Percentiles rank a stretch among this genome's conserved stretches.
These are phyloP conservation scores for Periconia sp. DNA, from an alignment of 2,329 filamentous ascomycete species.

Conservation along the genomic window DNA sequence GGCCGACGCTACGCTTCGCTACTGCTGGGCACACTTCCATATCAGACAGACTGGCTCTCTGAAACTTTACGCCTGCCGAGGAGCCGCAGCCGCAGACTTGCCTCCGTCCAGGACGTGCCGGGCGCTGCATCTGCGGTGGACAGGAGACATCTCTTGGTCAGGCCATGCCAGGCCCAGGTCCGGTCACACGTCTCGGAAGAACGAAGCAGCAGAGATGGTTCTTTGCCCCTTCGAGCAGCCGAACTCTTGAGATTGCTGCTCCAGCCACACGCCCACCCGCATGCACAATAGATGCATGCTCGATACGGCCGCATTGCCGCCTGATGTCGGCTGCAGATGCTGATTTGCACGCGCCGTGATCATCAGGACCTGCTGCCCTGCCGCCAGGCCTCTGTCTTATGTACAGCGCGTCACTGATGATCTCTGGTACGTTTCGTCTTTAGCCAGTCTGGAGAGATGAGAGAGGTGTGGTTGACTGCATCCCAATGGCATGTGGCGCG, in stretches of 20 bases:
- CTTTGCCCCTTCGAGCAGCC: constrained; percentile 16
- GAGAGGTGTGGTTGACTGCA: background rate
- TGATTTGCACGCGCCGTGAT: too few species aligned
- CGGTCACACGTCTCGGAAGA: constrained; percentile 16
- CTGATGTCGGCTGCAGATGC: constrained; percentile 16
- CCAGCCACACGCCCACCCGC: constrained; percentile 17
- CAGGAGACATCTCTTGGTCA: too few species aligned
- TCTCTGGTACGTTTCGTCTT: constrained; percentile 10
- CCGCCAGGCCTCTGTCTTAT: background rate
- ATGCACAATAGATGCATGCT: too few species aligned
- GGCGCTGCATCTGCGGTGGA: background rate
- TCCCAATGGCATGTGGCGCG: constrained; percentile 22
- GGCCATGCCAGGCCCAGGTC: background rate
- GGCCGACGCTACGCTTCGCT: too few species aligned
- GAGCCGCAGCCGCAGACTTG: background rate
- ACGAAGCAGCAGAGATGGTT: constrained; percentile 13
- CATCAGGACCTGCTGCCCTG: background rate
- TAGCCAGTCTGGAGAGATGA: too few species aligned
- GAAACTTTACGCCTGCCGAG: background rate
- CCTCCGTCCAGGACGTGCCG: background rate
- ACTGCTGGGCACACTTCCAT: background rate
- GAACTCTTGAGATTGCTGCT: constrained; percentile 14
- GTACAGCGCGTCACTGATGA: background rate
- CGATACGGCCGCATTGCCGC: constrained; percentile 19
- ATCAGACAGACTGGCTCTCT: background rate